A percentile compares a stretch with the other conserved stretches of the same genome.
These are phyloP conservation scores for Penicillium sp. DNA, from an alignment of 2,329 filamentous ascomycete genomes.

Conservation along the genomic window DNA sequence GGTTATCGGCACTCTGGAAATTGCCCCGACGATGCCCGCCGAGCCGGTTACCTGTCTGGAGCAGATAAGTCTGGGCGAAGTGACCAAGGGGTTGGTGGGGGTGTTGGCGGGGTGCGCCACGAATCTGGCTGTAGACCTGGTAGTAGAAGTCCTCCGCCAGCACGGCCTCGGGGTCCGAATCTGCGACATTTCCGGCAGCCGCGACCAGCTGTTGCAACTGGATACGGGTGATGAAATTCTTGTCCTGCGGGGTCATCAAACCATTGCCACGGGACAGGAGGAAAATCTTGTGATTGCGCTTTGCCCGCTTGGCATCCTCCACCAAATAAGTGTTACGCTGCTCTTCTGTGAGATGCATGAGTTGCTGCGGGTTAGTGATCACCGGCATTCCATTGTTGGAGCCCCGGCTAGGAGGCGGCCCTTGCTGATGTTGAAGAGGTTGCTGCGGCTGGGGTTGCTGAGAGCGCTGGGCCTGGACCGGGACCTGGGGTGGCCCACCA, in stretches of 20 bases:
- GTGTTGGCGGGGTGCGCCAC: conserved; percentile 83
- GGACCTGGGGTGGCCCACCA: conserved; percentile 38
- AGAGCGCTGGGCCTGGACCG: conserved; percentile 39
- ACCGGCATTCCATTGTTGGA: conserved; percentile 49
- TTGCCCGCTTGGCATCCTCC: conserved; percentile 91
- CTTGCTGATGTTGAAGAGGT: conserved; percentile 37
- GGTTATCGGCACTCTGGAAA: conserved; percentile 84
- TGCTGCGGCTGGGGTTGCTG: conserved; percentile 33
- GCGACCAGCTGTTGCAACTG: conserved; percentile 94
- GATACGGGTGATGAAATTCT: conserved; percentile 98
- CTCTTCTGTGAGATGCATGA: conserved; percentile 76
- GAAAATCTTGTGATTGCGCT: conserved; percentile 98
- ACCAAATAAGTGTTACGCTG: conserved; percentile 81
- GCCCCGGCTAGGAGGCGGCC: conserved; percentile 37
- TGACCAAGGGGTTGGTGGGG: conserved; percentile 91
- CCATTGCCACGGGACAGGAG: conserved; percentile 91
- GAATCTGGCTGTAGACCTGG: conserved; percentile 93
- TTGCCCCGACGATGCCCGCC: conserved; percentile 68
- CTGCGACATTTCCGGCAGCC: conserved; percentile 82
- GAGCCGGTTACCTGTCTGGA: conserved; percentile 85
- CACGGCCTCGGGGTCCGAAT: conserved; percentile 74
- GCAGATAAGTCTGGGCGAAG: conserved; percentile 96
- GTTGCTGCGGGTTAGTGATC: conserved; percentile 68
- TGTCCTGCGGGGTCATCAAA: conserved; percentile 97
- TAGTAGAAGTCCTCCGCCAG: conserved; percentile 97